Conservation (phyloP, 805 yeast genomes). For the Brettanomyces sp. region DNA sequence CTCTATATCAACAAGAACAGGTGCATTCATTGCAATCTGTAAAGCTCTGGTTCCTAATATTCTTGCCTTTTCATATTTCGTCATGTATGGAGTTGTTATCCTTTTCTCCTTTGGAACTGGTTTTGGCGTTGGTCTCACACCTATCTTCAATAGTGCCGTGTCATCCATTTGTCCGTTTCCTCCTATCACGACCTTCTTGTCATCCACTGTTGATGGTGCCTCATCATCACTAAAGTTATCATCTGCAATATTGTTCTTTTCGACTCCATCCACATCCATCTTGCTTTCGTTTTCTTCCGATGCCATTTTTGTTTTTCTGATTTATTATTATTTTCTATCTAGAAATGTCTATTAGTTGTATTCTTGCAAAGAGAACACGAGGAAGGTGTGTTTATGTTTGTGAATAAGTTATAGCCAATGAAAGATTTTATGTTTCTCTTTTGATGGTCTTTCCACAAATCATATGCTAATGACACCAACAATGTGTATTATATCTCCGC, state of each 20-base stretch:
- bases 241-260: constrained; percentile 18
- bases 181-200: constrained; percentile 63
- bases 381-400: too few species aligned
- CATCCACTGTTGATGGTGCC: constrained; percentile 40
- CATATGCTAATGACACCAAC: too few species aligned
- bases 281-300: constrained; percentile 41
- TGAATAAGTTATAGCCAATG: too few species aligned
- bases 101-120: constrained; percentile 86
- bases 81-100: constrained; percentile 97
- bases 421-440: too few species aligned
- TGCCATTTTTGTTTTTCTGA: too few species aligned
- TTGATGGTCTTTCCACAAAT: too few species aligned
- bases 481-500: too few species aligned
- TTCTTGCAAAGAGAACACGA: too few species aligned
- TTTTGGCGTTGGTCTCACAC: constrained; percentile 28
- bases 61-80: constrained; percentile 97
- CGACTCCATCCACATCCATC: neutral
- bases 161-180: constrained; percentile 60
- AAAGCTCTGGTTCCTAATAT: constrained; percentile 95
- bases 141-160: constrained; percentile 29
- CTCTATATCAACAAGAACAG: constrained; percentile 93
- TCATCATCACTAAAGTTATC: constrained; percentile 33
- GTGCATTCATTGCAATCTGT: constrained; percentile 97
- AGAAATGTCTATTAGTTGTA: too few species aligned
- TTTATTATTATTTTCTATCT: too few species aligned